Evolutionary conservation across 2,329 filamentous ascomycete genomes (phyloP), one percentile per base, ranked within the genome.

Genomic region (Cladosporium cucumerinum): DNA sequence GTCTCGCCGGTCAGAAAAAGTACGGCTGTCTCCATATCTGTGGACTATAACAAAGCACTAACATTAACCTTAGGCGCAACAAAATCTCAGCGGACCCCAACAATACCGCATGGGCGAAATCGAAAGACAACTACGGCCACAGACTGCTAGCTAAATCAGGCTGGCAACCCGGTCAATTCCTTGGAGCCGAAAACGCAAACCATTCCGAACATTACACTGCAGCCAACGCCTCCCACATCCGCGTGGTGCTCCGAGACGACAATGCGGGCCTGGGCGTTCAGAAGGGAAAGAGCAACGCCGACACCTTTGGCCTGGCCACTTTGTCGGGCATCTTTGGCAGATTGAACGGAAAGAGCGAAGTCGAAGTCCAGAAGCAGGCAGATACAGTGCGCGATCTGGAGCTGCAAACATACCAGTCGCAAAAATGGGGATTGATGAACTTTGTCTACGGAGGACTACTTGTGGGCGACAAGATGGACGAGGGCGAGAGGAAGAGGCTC

Each of bases 81-180:
- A 96, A 94, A 80, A 88, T 98, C 74, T 90, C 89, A 70, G 85
- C 90, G 76, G 95, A 99, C 79, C 95, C 95, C 8, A 97, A 98
- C 80, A 99, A 98, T 78, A 97, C 92, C 57, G 87, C 86, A 84
- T 99, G 95, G 95, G 88, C 89, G 64, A 88, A 89, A 73, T 89
- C 93, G 75, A 91, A 89, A 69, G 85, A 85, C 64, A 89, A 87
- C 62, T 98, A 95, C 77, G 95, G 95, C 71, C 93, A 97, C 77
- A 91, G 88, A 74, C 94, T 98, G 70, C 87, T 99, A 74, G 87
- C 89, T 58, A 84, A 89, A 18, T 93, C 97, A 73, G 95, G 95
- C 69, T 99, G 95, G 95, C 85, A 89, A 67, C 92, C 93, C 0
- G 95, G 95, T 39, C 85, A 89, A 69, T 91, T 87, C 61, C 86